Base-by-base conservation (phyloP, 768 basidiomycete species). In the Mycena maculata region DNA sequence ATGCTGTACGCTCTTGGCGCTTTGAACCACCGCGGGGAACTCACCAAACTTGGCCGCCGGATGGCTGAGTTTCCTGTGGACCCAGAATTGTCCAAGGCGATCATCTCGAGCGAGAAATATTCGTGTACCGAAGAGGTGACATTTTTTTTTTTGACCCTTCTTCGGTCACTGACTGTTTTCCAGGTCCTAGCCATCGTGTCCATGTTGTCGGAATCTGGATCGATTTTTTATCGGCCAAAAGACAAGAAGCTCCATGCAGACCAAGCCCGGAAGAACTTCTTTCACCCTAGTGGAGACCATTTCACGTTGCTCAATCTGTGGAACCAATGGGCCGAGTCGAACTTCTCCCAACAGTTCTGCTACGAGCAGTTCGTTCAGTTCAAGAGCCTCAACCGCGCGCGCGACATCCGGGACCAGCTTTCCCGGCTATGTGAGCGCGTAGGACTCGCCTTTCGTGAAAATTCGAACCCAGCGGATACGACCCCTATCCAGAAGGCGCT, bases 41-140 rank as follows among this genome's bases (percentile, higher is more conserved):
- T 99, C 75, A 99, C 97, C 1, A 87, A 93, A 28, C 82, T 98
- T 13, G 97, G 97, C 3, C 87, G 97, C 60, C 98, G 98, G 80
- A 99, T 99, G 97, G 96, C 97, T 1, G 96, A 99, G 77, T 98
- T 98, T 80, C 97, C 97, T 18, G 93, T 98, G 90, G 96, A 98
- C 56, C 96, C 97, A 3, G 88, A 93, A 0, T 78, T 94, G 42
- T 94, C 97, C 2, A 99, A 98, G 82, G 98, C 96, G 95, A 80
- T 99, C 47, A 98, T 98, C 75, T 93, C 95, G 8, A 96, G 95
- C 1, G 96, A 98, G 15, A 96, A 98, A 72, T 86, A 96, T 60
- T 95, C 94, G 16, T 99, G 97, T 75, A 98, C 97, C 0, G 96
- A 99, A 73, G 97, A 99, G 78, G 50, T 53, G 10, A 11, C 13